Evolutionary conservation across 208 protist species (phyloP), one percentile per base, ranked within the genome.

Genomic region (Leishmania arabica): DNA sequence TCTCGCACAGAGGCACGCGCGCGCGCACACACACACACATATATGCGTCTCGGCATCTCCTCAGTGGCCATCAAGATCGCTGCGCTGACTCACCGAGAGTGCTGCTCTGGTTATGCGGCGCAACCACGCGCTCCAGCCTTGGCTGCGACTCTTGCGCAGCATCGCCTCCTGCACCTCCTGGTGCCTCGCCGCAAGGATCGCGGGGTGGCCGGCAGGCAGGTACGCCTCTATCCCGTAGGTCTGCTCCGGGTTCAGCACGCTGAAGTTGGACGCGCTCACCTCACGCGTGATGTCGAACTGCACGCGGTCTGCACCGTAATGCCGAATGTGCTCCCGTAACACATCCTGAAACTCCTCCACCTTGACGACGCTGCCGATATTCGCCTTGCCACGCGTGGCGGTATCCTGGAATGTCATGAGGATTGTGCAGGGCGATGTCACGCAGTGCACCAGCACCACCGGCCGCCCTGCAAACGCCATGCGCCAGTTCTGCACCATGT

Each of bases 371-470:
- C 76, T 92, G 76, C 95, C 95, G 37, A 97, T 86, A 78, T 95
- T 96, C 13, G 86, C 80, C 77, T 92, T 91, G 31, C 93, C 93
- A 13, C 93, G 90, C 21, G 82, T 79, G 3, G 89, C 93, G 34
- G 91, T 75, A 70, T 98, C 93, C 65, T 96, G 93, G 75, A 98
- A 98, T 0, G 95, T 97, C 85, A 98, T 95, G 56, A 98, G 90
- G 71, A 98, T 88, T n/a, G 93, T 95, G 75, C 88, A 88, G 31
- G 93, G 95, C 15, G 90, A 83, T 45, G 91, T 95, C 42, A 87
- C 73, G 74, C 93, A 97, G 88, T 97, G 95, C n/a, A 95, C 78
- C 31, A 97, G 91, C 70, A 96, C 75, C 51, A 96, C 91, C 3
- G 91, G 88, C 11, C 93, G 92, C 31, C 90, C 93, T 3, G 88